These are phyloP conservation scores for Daldinia sp. DNA, from an alignment of 2,329 filamentous ascomycete species.

Conservation along the genomic window DNA sequence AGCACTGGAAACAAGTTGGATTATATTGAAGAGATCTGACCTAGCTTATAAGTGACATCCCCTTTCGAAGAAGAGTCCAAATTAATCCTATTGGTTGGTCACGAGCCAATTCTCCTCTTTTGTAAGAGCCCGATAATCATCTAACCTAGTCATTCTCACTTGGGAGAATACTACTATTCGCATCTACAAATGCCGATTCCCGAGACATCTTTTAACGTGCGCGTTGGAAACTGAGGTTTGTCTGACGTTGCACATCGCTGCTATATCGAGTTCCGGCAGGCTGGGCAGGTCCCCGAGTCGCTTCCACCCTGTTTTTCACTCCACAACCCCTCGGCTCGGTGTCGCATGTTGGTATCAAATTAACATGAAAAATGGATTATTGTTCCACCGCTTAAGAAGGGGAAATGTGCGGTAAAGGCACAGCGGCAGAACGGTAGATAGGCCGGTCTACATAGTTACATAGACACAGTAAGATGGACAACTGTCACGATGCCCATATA, in stretches of 20 bases:
- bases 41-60: constrained; percentile 8
- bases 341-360: constrained; percentile 12
- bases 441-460: background rate
- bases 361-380: constrained; percentile 16
- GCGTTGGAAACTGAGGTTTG: constrained; percentile 8
- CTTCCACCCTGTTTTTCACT: constrained; percentile 11
- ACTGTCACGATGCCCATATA: constrained; percentile 11
- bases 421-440: background rate
- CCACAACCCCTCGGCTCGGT: constrained; percentile 9
- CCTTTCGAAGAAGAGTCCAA: constrained; percentile 6
- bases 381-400: constrained; percentile 17
- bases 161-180: background rate
- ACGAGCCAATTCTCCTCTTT: constrained; percentile 18
- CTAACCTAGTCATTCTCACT: background rate
- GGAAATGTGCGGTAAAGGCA: background rate
- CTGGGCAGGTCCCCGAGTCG: constrained; percentile 28
- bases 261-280: constrained; percentile 31
- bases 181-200: constrained; percentile 31
- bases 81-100: constrained; percentile 17
- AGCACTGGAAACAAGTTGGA: constrained; percentile 6
- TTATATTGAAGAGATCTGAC: constrained; percentile 10
- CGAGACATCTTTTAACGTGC: background rate
- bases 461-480: constrained; percentile 1
- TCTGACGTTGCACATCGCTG: constrained; percentile 26
- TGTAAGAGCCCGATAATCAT: constrained; percentile 15